phyloP scores from a whole-genome alignment of 371 early-diverging fungal species.

The Parasitella parasitica region DNA sequence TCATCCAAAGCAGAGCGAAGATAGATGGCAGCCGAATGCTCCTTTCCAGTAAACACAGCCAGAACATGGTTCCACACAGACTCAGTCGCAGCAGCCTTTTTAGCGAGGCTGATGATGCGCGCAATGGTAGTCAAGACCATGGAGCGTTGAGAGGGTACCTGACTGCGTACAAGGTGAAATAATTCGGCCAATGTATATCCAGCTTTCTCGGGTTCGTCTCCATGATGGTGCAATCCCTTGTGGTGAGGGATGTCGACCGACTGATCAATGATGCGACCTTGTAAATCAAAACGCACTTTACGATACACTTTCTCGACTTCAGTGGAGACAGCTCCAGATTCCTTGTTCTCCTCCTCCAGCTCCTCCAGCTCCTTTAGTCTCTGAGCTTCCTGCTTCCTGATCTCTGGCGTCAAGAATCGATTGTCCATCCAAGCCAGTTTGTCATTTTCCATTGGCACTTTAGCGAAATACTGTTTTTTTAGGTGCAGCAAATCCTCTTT shows the following conservation, averaged over 20 bases:
- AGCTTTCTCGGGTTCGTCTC: slow-evolving; percentile 77
- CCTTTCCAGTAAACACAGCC: slow-evolving; percentile 36
- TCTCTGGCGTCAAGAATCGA: slow-evolving; percentile 17
- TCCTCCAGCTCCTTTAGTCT: not conserved
- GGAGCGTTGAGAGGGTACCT: slow-evolving; percentile 81
- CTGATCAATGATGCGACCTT: slow-evolving; percentile 64
- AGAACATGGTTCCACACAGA: slow-evolving; percentile 34
- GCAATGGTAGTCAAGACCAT: slow-evolving; percentile 67
- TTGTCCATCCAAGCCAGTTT: slow-evolving; percentile 75
- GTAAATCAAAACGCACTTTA: slow-evolving; percentile 73
- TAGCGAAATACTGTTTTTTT: slow-evolving; percentile 54
- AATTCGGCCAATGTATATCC: slow-evolving; percentile 89
- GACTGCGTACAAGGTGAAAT: slow-evolving; percentile 77
- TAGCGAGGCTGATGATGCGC: slow-evolving; percentile 58
- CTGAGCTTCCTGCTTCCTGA: slow-evolving; percentile 3
- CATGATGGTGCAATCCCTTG: slow-evolving; percentile 87
- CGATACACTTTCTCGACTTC: slow-evolving; percentile 32
- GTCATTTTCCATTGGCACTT: slow-evolving; percentile 61
- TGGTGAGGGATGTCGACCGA: slow-evolving; percentile 57
- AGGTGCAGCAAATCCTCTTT: slow-evolving; percentile 54
- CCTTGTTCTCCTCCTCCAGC: slow-evolving; percentile 1
- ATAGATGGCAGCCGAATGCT: slow-evolving; percentile 46
- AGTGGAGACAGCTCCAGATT: not conserved
- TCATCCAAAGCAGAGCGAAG: slow-evolving; percentile 70
- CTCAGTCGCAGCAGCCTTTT: slow-evolving; percentile 12